phyloP scores from a whole-genome alignment of 805 yeast species.

The Diddensiella caesifluorescens region DNA sequence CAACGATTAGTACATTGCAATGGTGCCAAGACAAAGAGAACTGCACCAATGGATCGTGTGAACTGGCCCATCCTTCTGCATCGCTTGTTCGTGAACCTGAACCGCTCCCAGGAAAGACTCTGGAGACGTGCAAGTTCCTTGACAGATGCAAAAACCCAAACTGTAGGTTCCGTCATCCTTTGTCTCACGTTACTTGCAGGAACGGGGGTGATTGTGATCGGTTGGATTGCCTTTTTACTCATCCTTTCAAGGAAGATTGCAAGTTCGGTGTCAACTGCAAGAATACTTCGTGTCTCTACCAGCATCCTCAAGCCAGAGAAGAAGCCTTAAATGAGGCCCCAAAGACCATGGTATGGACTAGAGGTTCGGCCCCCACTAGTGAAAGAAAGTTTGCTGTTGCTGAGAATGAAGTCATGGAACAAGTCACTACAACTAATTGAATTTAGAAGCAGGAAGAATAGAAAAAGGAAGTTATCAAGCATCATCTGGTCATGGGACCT shows the following conservation, averaged over 20 bases:
- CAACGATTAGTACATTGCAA: constrained; percentile 41
- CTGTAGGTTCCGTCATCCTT: constrained; percentile 84
- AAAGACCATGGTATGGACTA: constrained; percentile 17
- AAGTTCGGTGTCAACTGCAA: constrained; percentile 73
- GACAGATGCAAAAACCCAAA: constrained; percentile 65
- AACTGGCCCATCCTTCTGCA: constrained; percentile 80
- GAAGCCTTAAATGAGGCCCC: constrained; percentile 31
- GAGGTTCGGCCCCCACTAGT: constrained; percentile 36
- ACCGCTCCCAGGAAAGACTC: constrained; percentile 42
- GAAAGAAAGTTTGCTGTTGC: constrained; percentile 66
- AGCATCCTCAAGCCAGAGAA: constrained; percentile 69
- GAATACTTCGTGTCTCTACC: constrained; percentile 63
- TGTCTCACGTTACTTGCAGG: constrained; percentile 67
- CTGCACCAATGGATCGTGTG: constrained; percentile 59
- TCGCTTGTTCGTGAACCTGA: constrained; percentile 36
- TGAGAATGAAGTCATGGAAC: constrained; percentile 17
- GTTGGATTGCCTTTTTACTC: constrained; percentile 75
- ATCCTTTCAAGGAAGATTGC: constrained; percentile 75
- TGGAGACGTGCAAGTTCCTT: constrained; percentile 83
- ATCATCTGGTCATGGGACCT: no score
- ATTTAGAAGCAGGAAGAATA: no score
- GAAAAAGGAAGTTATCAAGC: no score
- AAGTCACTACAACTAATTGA: constrained; percentile 15
- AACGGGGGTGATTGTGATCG: constrained; percentile 75
- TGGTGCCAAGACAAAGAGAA: constrained; percentile 73